A percentile compares a stretch with the other conserved stretches of the same genome.
Evolutionary conservation across 768 basidiomycete species (phyloP).

Genomic region (Termitomyces sp.): DNA sequence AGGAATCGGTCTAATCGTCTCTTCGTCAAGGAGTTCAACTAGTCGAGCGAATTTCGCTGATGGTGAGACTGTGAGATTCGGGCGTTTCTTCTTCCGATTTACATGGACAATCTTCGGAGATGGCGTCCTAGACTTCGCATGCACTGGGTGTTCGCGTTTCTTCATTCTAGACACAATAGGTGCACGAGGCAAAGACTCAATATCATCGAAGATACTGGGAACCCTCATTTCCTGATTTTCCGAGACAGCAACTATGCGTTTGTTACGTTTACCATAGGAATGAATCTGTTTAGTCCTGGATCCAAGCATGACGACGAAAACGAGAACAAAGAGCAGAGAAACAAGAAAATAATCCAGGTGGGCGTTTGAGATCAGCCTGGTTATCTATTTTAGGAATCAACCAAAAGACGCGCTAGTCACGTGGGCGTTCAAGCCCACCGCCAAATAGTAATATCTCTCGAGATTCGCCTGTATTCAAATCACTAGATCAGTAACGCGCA

Average conservation of each 20-base stretch:
- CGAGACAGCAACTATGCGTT: constrained; percentile 51
- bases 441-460: no score
- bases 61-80: constrained; percentile 31
- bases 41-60: constrained; percentile 23
- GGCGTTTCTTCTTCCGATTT: constrained; percentile 35
- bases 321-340: constrained; percentile 12
- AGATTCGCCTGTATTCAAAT: no score
- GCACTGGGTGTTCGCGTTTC: constrained; percentile 36
- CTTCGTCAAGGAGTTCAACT: constrained; percentile 25
- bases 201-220: constrained; percentile 39
- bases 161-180: constrained; percentile 42
- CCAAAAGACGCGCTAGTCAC: constrained; percentile 22
- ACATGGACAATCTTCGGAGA: constrained; percentile 35
- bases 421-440: constrained; percentile 3
- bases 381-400: constrained; percentile 17
- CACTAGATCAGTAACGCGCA: no score
- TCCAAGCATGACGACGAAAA: constrained; percentile 42
- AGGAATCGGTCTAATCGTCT: constrained; percentile 3
- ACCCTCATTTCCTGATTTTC: constrained; percentile 22
- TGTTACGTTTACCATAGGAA: constrained; percentile 58
- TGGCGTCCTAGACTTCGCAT: constrained; percentile 24
- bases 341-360: background rate
- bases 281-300: constrained; percentile 60
- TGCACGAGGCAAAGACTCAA: constrained; percentile 32
- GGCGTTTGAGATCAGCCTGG: background rate